A percentile compares a stretch with the other conserved stretches of the same genome.
These are phyloP conservation scores for Cynanchum wilfordii DNA, from an alignment of 257 asterid genomes.

Conservation along the genomic window DNA sequence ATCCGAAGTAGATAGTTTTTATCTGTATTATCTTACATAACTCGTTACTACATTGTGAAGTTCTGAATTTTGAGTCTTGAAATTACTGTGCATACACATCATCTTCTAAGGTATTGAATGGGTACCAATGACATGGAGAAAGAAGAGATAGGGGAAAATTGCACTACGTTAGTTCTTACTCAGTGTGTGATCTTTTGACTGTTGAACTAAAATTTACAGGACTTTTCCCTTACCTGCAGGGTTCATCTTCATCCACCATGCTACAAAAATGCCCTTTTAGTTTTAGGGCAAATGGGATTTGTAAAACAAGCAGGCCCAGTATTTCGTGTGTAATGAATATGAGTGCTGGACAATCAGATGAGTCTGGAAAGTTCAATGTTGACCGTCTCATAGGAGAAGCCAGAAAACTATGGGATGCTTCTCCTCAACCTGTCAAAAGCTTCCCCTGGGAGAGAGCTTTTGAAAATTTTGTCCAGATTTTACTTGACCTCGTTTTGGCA, in stretches of 20 bases:
- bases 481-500: slow-evolving; percentile 51
- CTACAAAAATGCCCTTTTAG: slow-evolving; percentile 28
- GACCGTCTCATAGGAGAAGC: slow-evolving; percentile 41
- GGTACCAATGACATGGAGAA: neutral
- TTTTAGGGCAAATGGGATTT: slow-evolving; percentile 29
- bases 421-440: slow-evolving; percentile 69
- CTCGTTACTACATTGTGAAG: neutral
- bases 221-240: slow-evolving; percentile 33
- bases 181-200: neutral
- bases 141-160: neutral
- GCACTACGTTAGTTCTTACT: neutral
- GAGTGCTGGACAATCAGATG: slow-evolving; percentile 58
- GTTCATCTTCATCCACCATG: slow-evolving; percentile 25
- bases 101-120: neutral
- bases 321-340: slow-evolving; percentile 49
- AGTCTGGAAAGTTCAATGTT: slow-evolving; percentile 37
- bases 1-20: neutral
- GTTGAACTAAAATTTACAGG: neutral
- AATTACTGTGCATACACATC: neutral
- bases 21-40: neutral
- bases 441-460: slow-evolving; percentile 80
- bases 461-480: slow-evolving; percentile 68
- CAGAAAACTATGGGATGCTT: slow-evolving; percentile 54
- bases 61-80: neutral
- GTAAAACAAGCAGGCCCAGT: slow-evolving; percentile 24